These are phyloP conservation scores for Cyberlindnera sargentensis DNA, from an alignment of 805 yeast species.

Conservation along the genomic window DNA sequence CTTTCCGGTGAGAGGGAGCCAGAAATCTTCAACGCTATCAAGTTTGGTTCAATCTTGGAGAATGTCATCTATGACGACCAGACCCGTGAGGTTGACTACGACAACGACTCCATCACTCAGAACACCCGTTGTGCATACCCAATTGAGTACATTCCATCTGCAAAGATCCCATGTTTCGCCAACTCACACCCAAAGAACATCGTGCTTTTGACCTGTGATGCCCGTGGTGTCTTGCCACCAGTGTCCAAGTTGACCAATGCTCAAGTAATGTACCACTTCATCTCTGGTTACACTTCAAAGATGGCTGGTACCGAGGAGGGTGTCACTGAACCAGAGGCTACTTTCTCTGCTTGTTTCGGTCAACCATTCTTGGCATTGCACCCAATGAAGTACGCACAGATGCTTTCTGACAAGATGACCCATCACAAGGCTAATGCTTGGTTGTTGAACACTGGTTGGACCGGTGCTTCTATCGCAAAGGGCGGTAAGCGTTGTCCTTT, in stretches of 20 bases:
- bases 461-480: slow-evolving; percentile 83
- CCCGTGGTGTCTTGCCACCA: slow-evolving; percentile 96
- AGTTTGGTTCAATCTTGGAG: slow-evolving; percentile 91
- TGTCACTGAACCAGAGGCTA: slow-evolving; percentile 95
- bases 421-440: slow-evolving; percentile 88
- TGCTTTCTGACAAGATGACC: slow-evolving; percentile 87
- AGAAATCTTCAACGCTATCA: slow-evolving; percentile 91
- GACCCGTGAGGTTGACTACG: slow-evolving; percentile 80
- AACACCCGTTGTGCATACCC: slow-evolving; percentile 99
- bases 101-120: slow-evolving; percentile 78
- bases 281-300: slow-evolving; percentile 97
- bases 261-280: slow-evolving; percentile 98
- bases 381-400: slow-evolving; percentile 97
- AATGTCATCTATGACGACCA: slow-evolving; percentile 80
- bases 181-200: slow-evolving; percentile 89
- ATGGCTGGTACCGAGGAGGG: slow-evolving; percentile 99
- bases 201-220: slow-evolving; percentile 91
- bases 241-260: slow-evolving; percentile 88
- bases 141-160: slow-evolving; percentile 92
- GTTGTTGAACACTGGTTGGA: slow-evolving; percentile 98
- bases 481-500: slow-evolving; percentile 98
- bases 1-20: slow-evolving; percentile 91
- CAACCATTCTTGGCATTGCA: slow-evolving; percentile 97
- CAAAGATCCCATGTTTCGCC: slow-evolving; percentile 91
- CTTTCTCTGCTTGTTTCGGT: slow-evolving; percentile 98